A percentile compares a stretch with the other conserved stretches of the same genome.
These are phyloP conservation scores for Thermothielavioides terrestris DNA, from an alignment of 495 filamentous ascomycete genomes.

Conservation along the genomic window DNA sequence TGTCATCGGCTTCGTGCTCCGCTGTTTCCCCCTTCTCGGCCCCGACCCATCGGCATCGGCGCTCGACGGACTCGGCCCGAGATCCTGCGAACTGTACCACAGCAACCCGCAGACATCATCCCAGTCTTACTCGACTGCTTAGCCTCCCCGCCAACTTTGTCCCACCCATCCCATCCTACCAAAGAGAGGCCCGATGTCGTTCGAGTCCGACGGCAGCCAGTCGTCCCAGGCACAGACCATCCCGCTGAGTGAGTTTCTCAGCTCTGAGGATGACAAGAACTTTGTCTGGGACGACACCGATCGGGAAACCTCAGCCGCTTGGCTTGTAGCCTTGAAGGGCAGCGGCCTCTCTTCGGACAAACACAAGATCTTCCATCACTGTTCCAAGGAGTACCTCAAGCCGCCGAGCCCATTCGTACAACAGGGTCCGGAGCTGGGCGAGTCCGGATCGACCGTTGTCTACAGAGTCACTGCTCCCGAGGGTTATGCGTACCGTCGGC, in stretches of 20 bases:
- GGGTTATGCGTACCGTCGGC: conserved; percentile 14
- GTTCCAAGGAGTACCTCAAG: conserved; percentile 22
- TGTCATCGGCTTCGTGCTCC: background rate
- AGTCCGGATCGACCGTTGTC: conserved; percentile 25
- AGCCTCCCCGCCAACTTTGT: background rate
- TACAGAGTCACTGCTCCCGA: conserved; percentile 22
- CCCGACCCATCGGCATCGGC: too few species aligned
- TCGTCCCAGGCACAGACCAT: conserved; percentile 15
- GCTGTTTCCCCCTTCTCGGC: too few species aligned
- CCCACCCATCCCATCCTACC: background rate
- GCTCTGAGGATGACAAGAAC: conserved; percentile 11
- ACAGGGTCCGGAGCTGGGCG: conserved; percentile 17
- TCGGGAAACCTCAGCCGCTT: conserved; percentile 15
- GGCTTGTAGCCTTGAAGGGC: conserved; percentile 17
- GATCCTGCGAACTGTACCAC: background rate
- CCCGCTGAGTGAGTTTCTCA: conserved; percentile 18
- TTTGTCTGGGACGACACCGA: conserved; percentile 22
- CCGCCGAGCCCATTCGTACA: conserved; percentile 20
- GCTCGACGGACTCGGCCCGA: background rate
- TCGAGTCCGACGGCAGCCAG: conserved; percentile 16
- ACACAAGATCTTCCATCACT: conserved; percentile 29
- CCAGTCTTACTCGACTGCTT: background rate
- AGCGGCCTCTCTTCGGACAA: conserved; percentile 19
- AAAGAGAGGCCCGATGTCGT: conserved; percentile 7
- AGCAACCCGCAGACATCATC: background rate